A percentile compares a stretch with the other conserved stretches of the same genome.
These are phyloP conservation scores for Limnanthes douglasii DNA, from an alignment of 345 rosid species.

Conservation along the genomic window DNA sequence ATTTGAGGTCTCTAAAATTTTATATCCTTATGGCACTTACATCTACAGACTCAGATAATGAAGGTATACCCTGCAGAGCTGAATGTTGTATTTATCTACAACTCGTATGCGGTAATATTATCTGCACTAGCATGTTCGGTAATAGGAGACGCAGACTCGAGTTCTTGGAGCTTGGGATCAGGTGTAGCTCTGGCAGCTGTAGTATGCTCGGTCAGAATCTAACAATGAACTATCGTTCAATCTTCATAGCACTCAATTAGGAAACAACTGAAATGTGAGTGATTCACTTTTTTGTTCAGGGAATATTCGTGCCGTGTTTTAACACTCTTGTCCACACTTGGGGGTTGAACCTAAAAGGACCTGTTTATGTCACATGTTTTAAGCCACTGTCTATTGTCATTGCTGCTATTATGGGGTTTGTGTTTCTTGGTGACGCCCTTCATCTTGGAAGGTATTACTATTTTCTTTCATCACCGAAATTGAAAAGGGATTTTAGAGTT, in stretches of 20 bases:
- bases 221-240: no score
- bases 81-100: constrained; percentile 12
- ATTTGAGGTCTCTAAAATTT: no score
- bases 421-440: constrained; percentile 23
- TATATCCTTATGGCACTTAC: constrained; percentile 1
- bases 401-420: constrained; percentile 15
- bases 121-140: constrained; percentile 23
- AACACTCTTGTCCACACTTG: constrained; percentile 12
- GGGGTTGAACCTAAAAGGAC: constrained; percentile 24
- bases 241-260: no score
- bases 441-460: constrained; percentile 19
- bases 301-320: no score
- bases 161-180: constrained; percentile 19
- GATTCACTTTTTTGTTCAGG: no score
- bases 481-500: no score
- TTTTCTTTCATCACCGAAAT: no score
- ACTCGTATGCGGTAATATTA: constrained; percentile 12
- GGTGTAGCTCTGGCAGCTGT: constrained; percentile 14
- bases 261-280: no score
- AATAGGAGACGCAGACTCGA: constrained; percentile 15
- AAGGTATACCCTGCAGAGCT: constrained; percentile 23
- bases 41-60: constrained; percentile 25
- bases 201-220: constrained; percentile 23
- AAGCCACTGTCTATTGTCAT: constrained; percentile 24
- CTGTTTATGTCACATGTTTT: constrained; percentile 25